These are phyloP conservation scores for Basipetospora chlamydospora DNA, from an alignment of 2,329 filamentous ascomycete species.

Conservation along the genomic window DNA sequence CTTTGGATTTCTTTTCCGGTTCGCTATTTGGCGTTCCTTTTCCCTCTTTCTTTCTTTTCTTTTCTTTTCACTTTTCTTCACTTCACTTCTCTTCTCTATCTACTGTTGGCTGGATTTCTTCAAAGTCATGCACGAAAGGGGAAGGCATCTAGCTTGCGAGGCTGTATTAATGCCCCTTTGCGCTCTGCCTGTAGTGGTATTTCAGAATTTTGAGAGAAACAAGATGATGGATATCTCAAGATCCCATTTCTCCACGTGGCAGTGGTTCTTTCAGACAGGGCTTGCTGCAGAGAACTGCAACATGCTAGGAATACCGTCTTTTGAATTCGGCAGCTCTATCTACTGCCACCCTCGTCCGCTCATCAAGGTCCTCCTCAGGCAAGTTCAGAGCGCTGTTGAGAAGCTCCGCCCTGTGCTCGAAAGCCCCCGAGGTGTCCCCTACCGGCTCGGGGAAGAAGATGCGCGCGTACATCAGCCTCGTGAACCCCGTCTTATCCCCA, in stretches of 20 bases:
- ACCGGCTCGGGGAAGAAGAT: conserved; percentile 26
- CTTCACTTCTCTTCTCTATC: neutral
- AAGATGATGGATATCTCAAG: neutral
- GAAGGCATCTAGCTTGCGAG: no score
- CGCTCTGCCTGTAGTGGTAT: no score
- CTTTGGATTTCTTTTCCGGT: no score
- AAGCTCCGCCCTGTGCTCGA: conserved; percentile 21
- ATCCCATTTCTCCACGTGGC: no score
- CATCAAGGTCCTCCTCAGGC: conserved; percentile 38
- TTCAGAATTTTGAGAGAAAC: neutral
- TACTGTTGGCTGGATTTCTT: no score
- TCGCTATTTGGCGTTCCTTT: no score
- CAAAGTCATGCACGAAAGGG: no score
- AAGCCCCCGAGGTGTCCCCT: neutral
- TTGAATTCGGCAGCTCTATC: no score
- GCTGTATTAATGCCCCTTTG: no score
- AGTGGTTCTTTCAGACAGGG: no score
- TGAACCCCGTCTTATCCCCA: conserved; percentile 27
- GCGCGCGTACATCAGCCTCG: conserved; percentile 34
- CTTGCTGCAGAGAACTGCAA: no score
- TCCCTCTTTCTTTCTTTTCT: conserved; percentile 1
- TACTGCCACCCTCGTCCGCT: conserved; percentile 31
- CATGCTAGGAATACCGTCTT: no score
- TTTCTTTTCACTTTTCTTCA: neutral
- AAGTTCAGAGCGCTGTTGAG: conserved; percentile 36